Evolutionary conservation across 2,329 filamentous ascomycete genomes (phyloP).

Genomic region (Delphinella strobiligena): DNA sequence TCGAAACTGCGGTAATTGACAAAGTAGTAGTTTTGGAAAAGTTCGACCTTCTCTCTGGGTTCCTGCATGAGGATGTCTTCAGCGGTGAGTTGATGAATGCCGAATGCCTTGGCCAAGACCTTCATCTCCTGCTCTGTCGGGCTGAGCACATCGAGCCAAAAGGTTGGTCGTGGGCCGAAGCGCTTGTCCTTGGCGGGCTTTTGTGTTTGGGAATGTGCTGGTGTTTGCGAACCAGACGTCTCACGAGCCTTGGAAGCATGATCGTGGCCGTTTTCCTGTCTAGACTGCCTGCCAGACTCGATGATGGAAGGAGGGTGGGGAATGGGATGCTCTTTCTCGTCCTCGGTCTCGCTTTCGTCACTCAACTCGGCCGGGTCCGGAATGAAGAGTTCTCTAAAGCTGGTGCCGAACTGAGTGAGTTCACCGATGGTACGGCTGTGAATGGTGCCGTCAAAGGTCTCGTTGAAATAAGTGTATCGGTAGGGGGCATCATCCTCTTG

Average conservation of each 20-base stretch:
- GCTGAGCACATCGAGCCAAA: conserved; percentile 88
- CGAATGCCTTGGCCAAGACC: conserved; percentile 79
- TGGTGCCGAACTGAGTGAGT: conserved; percentile 57
- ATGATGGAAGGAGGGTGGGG: conserved; percentile 24
- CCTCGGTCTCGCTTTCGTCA: conserved; percentile 54
- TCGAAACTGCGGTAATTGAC: conserved; percentile 98
- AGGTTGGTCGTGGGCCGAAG: conserved; percentile 73
- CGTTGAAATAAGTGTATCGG: conserved; percentile 97
- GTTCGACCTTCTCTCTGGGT: conserved; percentile 91
- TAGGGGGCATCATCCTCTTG: conserved; percentile 85
- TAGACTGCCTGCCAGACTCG: conserved; percentile 11
- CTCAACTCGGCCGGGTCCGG: conserved; percentile 69
- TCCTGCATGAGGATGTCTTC: conserved; percentile 98
- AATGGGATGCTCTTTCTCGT: conserved; percentile 41
- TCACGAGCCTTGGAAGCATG: conserved; percentile 16
- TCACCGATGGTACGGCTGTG: conserved; percentile 94
- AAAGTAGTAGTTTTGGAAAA: conserved; percentile 97
- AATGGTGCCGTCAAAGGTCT: conserved; percentile 89
- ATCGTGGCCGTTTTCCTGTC: conserved; percentile 1
- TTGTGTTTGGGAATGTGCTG: conserved; percentile 8
- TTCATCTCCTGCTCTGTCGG: conserved; percentile 96
- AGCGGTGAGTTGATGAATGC: conserved; percentile 86
- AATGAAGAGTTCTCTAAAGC: conserved; percentile 79
- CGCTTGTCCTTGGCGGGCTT: conserved; percentile 19
- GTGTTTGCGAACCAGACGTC: conserved; percentile 21